phyloP scores from a whole-genome alignment of 2,329 filamentous ascomycete species.

The Fusarium goolgardi region DNA sequence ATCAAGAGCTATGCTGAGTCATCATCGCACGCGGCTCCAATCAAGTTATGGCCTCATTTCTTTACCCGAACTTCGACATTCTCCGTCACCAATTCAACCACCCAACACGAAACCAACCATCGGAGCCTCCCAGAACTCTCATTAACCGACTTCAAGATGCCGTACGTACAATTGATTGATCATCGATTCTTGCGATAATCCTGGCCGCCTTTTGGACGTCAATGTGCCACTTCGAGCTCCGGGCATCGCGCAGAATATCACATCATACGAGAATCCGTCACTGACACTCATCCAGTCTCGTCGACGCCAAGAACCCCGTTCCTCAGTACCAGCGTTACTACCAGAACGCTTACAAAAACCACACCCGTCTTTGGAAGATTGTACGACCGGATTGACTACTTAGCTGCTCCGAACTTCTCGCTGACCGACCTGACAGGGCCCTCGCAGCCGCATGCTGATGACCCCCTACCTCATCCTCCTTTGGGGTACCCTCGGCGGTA shows the following conservation, averaged over 20 bases:
- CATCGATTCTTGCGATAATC: slow-evolving; percentile 21
- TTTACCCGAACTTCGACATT: slow-evolving; percentile 49
- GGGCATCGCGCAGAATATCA: slow-evolving; percentile 21
- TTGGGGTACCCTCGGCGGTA: slow-evolving; percentile 72
- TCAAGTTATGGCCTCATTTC: slow-evolving; percentile 57
- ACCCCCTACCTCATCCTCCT: slow-evolving; percentile 75
- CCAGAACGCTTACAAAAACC: slow-evolving; percentile 76
- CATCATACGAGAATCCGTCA: slow-evolving; percentile 46
- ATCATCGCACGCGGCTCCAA: slow-evolving; percentile 46
- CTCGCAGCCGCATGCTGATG: slow-evolving; percentile 73
- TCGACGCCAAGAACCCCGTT: slow-evolving; percentile 82
- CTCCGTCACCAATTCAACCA: slow-evolving; percentile 45
- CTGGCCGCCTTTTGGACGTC: slow-evolving; percentile 31
- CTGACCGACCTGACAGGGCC: slow-evolving; percentile 60
- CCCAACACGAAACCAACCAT: slow-evolving; percentile 42
- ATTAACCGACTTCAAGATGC: slow-evolving; percentile 54
- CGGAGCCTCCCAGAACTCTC: slow-evolving; percentile 41
- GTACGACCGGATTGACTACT: slow-evolving; percentile 61
- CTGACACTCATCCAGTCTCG: slow-evolving; percentile 58
- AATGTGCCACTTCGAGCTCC: slow-evolving; percentile 42
- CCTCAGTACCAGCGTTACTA: slow-evolving; percentile 79
- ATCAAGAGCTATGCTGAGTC: slow-evolving; percentile 51
- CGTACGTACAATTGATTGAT: slow-evolving; percentile 51
- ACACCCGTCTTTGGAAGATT: slow-evolving; percentile 80
- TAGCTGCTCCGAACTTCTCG: slow-evolving; percentile 17